Conservation (phyloP, 75 land plant genomes). For the Pinus taeda region DNA sequence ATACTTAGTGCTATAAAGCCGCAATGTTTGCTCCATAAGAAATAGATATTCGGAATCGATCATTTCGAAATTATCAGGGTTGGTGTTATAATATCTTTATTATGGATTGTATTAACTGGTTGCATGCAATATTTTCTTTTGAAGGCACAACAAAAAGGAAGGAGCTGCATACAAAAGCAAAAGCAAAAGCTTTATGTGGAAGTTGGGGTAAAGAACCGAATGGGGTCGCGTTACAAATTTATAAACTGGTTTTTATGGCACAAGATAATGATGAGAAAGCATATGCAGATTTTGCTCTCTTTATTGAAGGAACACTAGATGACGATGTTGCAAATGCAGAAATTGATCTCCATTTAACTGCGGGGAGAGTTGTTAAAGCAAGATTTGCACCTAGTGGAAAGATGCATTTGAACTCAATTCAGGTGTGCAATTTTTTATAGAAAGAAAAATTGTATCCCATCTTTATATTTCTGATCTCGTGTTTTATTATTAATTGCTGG, state of each 20-base stretch:
- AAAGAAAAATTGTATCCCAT: background rate
- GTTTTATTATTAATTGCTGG: background rate
- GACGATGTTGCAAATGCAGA: constrained; percentile 69
- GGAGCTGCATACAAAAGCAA: constrained; percentile 66
- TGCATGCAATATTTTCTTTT: background rate
- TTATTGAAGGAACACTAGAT: constrained; percentile 61
- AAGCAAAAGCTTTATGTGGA: constrained; percentile 45
- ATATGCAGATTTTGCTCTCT: constrained; percentile 62
- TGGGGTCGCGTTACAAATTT: constrained; percentile 45
- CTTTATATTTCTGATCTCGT: background rate
- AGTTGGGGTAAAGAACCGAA: constrained; percentile 40
- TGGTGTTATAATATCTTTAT: background rate
- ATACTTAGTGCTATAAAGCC: too few relatives aligned
- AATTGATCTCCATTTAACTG: constrained; percentile 45
- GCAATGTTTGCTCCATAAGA: background rate
- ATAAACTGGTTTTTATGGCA: constrained; percentile 50
- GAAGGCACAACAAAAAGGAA: constrained; percentile 92
- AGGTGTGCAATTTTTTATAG: constrained; percentile 34
- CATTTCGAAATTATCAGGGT: background rate
- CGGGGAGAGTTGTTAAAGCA: constrained; percentile 51
- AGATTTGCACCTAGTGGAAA: constrained; percentile 47
- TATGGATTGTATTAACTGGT: background rate
- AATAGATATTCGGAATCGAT: background rate
- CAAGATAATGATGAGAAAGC: constrained; percentile 16
- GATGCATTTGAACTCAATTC: constrained; percentile 35